phyloP scores from a whole-genome alignment of 768 basidiomycete genomes.

The Lactarius tabidus region DNA sequence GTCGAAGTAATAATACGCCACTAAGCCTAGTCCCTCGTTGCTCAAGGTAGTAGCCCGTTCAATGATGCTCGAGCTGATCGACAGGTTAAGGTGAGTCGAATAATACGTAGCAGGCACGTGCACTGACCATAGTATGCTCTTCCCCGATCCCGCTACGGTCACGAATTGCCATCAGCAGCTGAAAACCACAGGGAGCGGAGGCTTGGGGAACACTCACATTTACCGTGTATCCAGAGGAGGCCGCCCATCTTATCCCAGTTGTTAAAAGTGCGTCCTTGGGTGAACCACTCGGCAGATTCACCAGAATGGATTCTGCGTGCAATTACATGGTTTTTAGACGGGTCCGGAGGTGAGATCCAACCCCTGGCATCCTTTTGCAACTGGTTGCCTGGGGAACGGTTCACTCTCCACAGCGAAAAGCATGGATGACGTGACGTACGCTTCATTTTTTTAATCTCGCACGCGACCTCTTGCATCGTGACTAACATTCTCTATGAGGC shows the following conservation, averaged over 20 bases:
- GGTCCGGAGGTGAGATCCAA: background rate
- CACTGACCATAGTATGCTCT: background rate
- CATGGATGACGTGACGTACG: background rate
- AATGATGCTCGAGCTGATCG: slow-evolving; percentile 8
- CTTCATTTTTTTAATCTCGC: slow-evolving; percentile 1
- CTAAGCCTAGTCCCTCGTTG: background rate
- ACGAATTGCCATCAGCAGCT: background rate
- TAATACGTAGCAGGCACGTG: background rate
- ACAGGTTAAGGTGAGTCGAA: background rate
- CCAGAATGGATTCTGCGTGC: background rate
- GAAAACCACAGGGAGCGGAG: background rate
- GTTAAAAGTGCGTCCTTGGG: background rate
- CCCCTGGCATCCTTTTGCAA: background rate
- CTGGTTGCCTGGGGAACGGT: background rate
- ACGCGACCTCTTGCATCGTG: background rate
- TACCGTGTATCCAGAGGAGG: slow-evolving; percentile 14
- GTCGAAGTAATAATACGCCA: slow-evolving; percentile 16
- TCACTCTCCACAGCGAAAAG: background rate
- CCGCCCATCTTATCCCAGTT: background rate
- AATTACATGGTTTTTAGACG: background rate
- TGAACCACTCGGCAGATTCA: slow-evolving; percentile 1
- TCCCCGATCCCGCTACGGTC: background rate
- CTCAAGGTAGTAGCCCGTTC: background rate
- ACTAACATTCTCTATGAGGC: background rate
- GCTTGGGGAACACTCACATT: background rate